Evolutionary conservation across 108 stramenopile genomes (phyloP), one percentile per base, ranked within the genome.

Genomic region (Skeletonema tropicum): DNA sequence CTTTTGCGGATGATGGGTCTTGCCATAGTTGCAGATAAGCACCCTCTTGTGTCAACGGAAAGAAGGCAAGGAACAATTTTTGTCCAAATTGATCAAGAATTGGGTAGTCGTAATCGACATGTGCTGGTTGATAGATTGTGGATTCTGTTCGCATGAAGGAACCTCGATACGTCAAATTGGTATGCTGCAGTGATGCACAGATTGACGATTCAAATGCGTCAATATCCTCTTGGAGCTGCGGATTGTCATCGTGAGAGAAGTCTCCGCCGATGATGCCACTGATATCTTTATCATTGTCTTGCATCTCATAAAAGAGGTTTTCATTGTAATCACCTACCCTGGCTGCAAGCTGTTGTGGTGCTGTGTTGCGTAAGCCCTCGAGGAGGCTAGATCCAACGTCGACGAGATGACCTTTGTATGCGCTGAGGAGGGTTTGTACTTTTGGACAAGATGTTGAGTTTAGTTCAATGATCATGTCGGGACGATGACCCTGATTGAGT

Each of bases 61-160:
- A 86, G 73, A 91, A 91, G 19, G 78, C 87, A 5, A 89, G 48
- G 25, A 62, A 78, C 49, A 87, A 70, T 60, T 48, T 82, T 8
- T 65, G 12, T 3, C 74, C 70, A 55, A 75, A 33, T 42, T 80
- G 39, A 13, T 78, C 52, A 29, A 89, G 57, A 10, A 86, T 74
- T 19, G 71, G 78, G 64, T 85, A 90, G 11, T 80, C 74, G 60
- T 86, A 91, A 73, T 91, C 90, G n/a, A 91, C 87, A 77, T 91
- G 90, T 2, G 90, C 79, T n/a, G 87, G 86, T 65, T 91, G 90
- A 26, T 83, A 76, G 9, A 87, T 69, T 13, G 85, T 86, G 48
- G 46, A 21, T 64, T 83, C 80, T 2, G 89, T 88, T 39, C 73
- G 62, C 75, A 90, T 71, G 45, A 85, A 88, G 25, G 89, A 90